Evolutionary conservation across 352 stramenopile species (phyloP).

Genomic region (Labyrinthula sp.): DNA sequence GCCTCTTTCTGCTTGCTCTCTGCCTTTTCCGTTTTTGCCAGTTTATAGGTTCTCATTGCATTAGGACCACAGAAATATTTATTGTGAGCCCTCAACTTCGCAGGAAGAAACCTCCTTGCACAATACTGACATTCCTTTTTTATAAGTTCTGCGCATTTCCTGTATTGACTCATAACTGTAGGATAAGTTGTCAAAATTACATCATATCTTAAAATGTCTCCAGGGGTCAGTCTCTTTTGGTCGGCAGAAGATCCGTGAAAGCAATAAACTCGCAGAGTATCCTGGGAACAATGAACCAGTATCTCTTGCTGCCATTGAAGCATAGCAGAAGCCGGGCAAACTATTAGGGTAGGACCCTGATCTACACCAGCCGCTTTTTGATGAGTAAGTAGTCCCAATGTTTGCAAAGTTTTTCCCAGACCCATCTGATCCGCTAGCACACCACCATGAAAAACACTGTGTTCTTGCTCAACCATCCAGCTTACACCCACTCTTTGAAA

Average conservation of each 20-base stretch:
- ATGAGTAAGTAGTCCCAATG: constrained; percentile 11
- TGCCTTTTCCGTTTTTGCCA: constrained; percentile 56
- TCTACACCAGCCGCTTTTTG: constrained; percentile 6
- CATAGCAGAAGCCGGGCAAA: constrained; percentile 1
- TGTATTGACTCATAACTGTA: constrained; percentile 71
- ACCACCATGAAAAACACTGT: constrained; percentile 59
- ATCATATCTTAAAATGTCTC: constrained; percentile 74
- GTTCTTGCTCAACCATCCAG: constrained; percentile 81
- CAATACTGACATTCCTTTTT: constrained; percentile 81
- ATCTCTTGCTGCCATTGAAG: constrained; percentile 56
- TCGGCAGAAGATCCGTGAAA: constrained; percentile 78
- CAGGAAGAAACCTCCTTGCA: constrained; percentile 59
- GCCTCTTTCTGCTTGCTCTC: constrained; percentile 8
- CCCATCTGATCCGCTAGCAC: constrained; percentile 96
- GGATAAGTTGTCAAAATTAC: constrained; percentile 96
- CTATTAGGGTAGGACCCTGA: constrained; percentile 3
- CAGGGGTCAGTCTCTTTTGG: constrained; percentile 35
- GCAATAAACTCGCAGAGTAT: constrained; percentile 70
- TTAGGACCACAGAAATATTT: constrained; percentile 96
- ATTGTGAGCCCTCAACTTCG: constrained; percentile 73
- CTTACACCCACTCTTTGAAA: constrained; percentile 90
- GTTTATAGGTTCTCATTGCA: constrained; percentile 69
- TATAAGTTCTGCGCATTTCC: constrained; percentile 53
- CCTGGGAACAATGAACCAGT: constrained; percentile 70
- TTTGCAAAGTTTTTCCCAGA: constrained; percentile 38